These are phyloP conservation scores for Carex myosuroides DNA, from an alignment of 176 grass and related monocot species.

Conservation along the genomic window DNA sequence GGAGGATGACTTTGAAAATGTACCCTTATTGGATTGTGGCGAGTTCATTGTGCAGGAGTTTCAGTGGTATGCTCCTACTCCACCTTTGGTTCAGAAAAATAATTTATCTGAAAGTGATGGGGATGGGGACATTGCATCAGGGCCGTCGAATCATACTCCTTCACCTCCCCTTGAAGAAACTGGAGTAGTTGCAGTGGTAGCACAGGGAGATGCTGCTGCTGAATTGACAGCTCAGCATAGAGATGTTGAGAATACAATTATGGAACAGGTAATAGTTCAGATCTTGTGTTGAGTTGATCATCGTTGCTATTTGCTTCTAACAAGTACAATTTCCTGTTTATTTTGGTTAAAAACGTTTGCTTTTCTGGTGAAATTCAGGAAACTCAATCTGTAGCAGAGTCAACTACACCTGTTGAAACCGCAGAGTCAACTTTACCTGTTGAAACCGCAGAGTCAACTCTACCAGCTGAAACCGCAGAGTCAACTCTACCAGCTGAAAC, in stretches of 20 bases:
- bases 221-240: neutral
- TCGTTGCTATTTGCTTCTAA: neutral
- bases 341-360: neutral
- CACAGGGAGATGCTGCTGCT: neutral
- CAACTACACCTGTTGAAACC: neutral
- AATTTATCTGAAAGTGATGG: neutral
- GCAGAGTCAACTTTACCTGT: neutral
- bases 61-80: constrained; percentile 17
- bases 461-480: neutral
- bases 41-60: constrained; percentile 63
- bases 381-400: neutral
- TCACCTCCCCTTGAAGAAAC: neutral
- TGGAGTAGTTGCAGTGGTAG: neutral
- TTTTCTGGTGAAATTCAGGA: neutral
- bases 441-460: neutral
- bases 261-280: neutral
- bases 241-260: constrained; percentile 3
- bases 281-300: neutral
- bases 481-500: neutral
- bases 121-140: neutral
- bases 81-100: neutral
- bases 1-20: constrained; percentile 53
- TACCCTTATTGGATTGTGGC: constrained; percentile 46
- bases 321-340: neutral
- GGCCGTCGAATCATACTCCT: neutral